These are phyloP conservation scores for Mycena maculata DNA, from an alignment of 768 basidiomycete genomes.

Conservation along the genomic window DNA sequence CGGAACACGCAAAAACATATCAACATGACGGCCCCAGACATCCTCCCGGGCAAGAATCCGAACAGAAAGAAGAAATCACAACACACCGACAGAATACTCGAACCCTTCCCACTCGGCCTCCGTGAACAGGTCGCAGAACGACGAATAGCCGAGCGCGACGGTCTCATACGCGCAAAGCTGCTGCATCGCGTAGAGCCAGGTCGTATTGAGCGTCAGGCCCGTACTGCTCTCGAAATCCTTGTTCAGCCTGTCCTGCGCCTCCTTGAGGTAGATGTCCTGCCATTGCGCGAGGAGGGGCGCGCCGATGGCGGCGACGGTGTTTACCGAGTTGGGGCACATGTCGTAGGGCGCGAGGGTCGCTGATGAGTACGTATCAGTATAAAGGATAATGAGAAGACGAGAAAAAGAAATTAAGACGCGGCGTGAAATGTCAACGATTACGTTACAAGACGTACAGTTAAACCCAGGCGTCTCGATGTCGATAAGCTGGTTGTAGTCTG, in stretches of 20 bases:
- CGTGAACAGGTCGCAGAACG: slow-evolving; percentile 83
- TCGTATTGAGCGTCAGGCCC: slow-evolving; percentile 63
- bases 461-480: slow-evolving; percentile 67
- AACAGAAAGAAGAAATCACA: background rate
- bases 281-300: slow-evolving; percentile 58
- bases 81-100: slow-evolving; percentile 63
- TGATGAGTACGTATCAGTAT: slow-evolving; percentile 45
- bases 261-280: slow-evolving; percentile 68
- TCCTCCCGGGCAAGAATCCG: background rate
- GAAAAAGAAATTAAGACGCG: too few relatives aligned
- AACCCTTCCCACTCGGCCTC: slow-evolving; percentile 86
- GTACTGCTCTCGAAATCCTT: slow-evolving; percentile 46
- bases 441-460: slow-evolving; percentile 56
- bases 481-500: slow-evolving; percentile 71
- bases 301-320: slow-evolving; percentile 59
- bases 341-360: slow-evolving; percentile 73
- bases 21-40: too few relatives aligned
- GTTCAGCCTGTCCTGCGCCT: slow-evolving; percentile 65
- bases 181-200: slow-evolving; percentile 71
- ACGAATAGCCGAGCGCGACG: slow-evolving; percentile 81
- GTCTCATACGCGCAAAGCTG: slow-evolving; percentile 85
- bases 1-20: too few relatives aligned
- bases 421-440: too few relatives aligned
- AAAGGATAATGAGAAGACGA: too few relatives aligned
- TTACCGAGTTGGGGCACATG: slow-evolving; percentile 68